phyloP scores from a whole-genome alignment of 73 alveolate genomes.

The Paramecium pentaurelia region DNA sequence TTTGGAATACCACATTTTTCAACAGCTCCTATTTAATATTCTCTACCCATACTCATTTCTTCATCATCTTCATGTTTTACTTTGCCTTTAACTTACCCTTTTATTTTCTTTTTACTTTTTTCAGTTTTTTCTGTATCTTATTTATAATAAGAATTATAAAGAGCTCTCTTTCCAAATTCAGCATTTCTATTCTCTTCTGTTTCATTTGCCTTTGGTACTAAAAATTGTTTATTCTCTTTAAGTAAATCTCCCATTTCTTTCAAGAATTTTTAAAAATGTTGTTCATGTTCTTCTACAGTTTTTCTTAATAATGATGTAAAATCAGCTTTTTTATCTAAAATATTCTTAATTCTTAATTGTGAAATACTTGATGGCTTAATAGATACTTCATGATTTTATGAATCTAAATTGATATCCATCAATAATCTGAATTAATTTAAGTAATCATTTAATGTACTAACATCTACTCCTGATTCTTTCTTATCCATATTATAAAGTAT shows the following conservation, averaged over 20 bases:
- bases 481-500: not conserved
- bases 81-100: constrained; percentile 13
- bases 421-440: not conserved
- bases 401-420: not conserved
- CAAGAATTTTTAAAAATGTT: constrained; percentile 6
- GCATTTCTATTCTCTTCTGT: constrained; percentile 28
- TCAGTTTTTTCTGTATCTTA: not conserved
- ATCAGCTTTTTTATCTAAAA: constrained; percentile 36
- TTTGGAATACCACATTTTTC: constrained; percentile 51
- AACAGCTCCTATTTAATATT: constrained; percentile 25
- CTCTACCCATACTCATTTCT: not conserved
- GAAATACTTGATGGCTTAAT: not conserved
- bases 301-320: constrained; percentile 17
- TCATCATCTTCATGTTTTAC: constrained; percentile 38
- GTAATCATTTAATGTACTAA: not conserved
- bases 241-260: constrained; percentile 50
- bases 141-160: constrained; percentile 31
- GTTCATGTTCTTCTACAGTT: constrained; percentile 40
- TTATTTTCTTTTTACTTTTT: not conserved
- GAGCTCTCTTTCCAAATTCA: constrained; percentile 37
- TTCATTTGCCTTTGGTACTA: constrained; percentile 31
- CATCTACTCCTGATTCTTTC: constrained; percentile 1
- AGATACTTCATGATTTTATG: not conserved
- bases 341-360: constrained; percentile 8
- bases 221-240: constrained; percentile 20